Evolutionary conservation across 1,284 basidiomycete species (phyloP), one percentile per base, ranked within the genome.

Genomic region (Apiotrichum mycotoxinovorans): DNA sequence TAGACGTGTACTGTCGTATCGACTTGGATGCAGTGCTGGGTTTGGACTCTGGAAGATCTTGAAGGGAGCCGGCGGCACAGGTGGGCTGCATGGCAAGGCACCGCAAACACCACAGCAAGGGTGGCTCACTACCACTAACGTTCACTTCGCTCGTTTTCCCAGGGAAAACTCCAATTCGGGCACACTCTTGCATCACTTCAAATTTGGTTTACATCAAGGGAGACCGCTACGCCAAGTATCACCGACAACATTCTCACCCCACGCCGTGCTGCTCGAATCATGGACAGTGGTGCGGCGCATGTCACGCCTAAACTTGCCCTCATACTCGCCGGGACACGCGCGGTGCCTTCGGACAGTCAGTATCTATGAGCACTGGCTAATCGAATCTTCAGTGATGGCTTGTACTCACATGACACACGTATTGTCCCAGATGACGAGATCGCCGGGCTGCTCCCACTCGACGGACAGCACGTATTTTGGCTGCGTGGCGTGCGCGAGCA

Each of bases 381-480:
- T n/a, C n/a, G n/a, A n/a, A n/a, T n/a, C n/a, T n/a, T n/a, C n/a
- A n/a, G n/a, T n/a, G n/a, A n/a, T n/a, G n/a, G n/a, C n/a, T n/a
- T 30, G 30, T 30, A 30, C 30, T 30, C 30, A 30, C 30, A 30
- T 30, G 30, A 30, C 30, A 30, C 30, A 59, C n/a, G 62, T 64
- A 44, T 66, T 66, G 58, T 66, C 64, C 64, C 64, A 66, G 41
- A 66, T 59, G 17, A 60, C 62, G 18, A 66, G 52, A 49, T 66
- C 64, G 25, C 62, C 62, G 4, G 26, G 33, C 18, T 60, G 34
- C n/a, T 54, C 26, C 64, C 64, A 66, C 17, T 58, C 45, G 3
- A 64, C 52, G 7, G 57, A 5, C 22, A 23, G 34, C 44, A 61
- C 51, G 38, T 63, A 64, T 41, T 64, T 61, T 3, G 54, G 52